Percentiles rank a stretch among this genome's conserved stretches.
Evolutionary conservation across 176 grass and related monocot genomes (phyloP).

Genomic region (Avena atlantica): DNA sequence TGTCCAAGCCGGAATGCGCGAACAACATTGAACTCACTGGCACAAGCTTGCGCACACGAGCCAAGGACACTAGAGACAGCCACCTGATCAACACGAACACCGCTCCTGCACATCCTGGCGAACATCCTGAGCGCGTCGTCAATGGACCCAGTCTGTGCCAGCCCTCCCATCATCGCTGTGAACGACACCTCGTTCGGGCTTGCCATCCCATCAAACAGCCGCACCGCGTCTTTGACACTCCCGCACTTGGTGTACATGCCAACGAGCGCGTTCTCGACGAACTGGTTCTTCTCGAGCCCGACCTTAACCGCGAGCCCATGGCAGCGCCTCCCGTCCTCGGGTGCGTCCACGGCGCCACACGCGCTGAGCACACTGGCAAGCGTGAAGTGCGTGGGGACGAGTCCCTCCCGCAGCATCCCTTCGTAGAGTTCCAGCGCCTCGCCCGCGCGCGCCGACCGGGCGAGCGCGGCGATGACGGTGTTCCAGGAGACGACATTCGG

Average conservation of each 20-base stretch:
- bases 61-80: constrained; percentile 75
- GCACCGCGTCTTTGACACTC: constrained; percentile 45
- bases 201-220: constrained; percentile 66
- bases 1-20: constrained; percentile 47
- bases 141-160: constrained; percentile 56
- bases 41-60: constrained; percentile 57
- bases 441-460: constrained; percentile 42
- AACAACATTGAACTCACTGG: constrained; percentile 21
- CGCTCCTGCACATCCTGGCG: constrained; percentile 62
- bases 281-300: constrained; percentile 65
- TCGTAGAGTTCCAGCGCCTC: constrained; percentile 64
- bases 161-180: constrained; percentile 84
- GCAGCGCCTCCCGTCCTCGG: constrained; percentile 64
- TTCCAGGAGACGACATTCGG: constrained; percentile 79
- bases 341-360: constrained; percentile 53
- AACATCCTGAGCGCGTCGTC: constrained; percentile 74
- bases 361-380: constrained; percentile 82
- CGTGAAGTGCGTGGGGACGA: constrained; percentile 71
- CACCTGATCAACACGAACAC: constrained; percentile 65
- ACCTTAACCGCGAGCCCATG: constrained; percentile 69
- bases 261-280: constrained; percentile 75
- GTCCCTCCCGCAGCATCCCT: constrained; percentile 61
- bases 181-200: constrained; percentile 80
- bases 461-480: constrained; percentile 68
- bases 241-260: constrained; percentile 78